Evolutionary conservation across 352 stramenopile species (phyloP).

Genomic region (Plasmopara muralis): DNA sequence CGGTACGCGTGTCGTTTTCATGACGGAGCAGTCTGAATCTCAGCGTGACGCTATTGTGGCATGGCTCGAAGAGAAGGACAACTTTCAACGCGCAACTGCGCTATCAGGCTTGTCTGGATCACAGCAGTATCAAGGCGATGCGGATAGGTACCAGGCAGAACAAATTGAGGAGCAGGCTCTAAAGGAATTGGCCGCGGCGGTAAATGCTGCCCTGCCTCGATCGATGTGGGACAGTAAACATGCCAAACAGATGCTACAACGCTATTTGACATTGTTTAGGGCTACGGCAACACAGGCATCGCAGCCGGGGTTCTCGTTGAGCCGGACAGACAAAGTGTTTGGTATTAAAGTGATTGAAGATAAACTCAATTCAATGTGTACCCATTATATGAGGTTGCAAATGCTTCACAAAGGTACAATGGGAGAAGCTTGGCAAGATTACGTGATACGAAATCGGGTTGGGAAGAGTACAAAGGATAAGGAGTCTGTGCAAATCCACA

Average conservation of each 20-base stretch:
- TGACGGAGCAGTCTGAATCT: slow-evolving; percentile 1
- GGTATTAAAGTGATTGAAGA: slow-evolving; percentile 11
- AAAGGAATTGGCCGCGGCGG: slow-evolving; percentile 3
- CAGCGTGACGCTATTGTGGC: slow-evolving; percentile 7
- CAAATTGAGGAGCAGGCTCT: slow-evolving; percentile 3
- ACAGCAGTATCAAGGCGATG: not conserved
- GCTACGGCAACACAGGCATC: slow-evolving; percentile 1
- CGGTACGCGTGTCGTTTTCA: not conserved
- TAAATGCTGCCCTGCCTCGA: slow-evolving; percentile 5
- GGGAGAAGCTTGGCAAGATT: not conserved
- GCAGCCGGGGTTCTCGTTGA: slow-evolving; percentile 4
- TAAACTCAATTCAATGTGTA: slow-evolving; percentile 12
- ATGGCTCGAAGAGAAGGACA: slow-evolving; percentile 9
- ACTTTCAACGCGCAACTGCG: slow-evolving; percentile 8
- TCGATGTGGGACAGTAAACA: slow-evolving; percentile 4
- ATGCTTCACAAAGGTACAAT: not conserved
- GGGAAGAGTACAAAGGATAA: not conserved
- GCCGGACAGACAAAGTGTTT: slow-evolving; percentile 1
- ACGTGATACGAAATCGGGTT: not conserved
- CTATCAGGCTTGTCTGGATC: slow-evolving; percentile 1
- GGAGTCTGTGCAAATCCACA: not conserved
- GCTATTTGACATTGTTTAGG: slow-evolving; percentile 9
- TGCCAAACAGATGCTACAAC: slow-evolving; percentile 10
- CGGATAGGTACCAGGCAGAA: slow-evolving; percentile 1
- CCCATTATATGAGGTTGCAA: slow-evolving; percentile 12